These are phyloP conservation scores for Candida manassasensis DNA, from an alignment of 805 yeast genomes.

Conservation along the genomic window DNA sequence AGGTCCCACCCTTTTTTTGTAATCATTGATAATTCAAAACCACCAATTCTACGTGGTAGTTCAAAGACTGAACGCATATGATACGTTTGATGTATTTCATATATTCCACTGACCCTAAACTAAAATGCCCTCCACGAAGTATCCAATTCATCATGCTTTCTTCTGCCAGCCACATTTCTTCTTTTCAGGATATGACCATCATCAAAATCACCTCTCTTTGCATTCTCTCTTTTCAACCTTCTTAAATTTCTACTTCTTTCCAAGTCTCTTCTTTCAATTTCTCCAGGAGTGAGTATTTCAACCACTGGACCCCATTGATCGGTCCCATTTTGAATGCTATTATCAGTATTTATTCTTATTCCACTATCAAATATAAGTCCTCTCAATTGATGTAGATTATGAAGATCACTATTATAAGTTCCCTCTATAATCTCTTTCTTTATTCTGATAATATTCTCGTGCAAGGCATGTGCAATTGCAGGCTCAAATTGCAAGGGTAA, in stretches of 20 bases:
- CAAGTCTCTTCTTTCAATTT: conserved; percentile 89
- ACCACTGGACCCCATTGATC: conserved; percentile 84
- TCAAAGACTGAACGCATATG: too few species aligned
- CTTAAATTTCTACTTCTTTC: conserved; percentile 90
- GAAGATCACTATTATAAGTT: conserved; percentile 36
- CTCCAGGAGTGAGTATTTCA: conserved; percentile 84
- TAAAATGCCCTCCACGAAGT: conserved; percentile 12
- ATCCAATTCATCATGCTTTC: conserved; percentile 51
- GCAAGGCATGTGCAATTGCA: conserved; percentile 81
- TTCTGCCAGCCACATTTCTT: conserved; percentile 38
- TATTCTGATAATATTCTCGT: conserved; percentile 71
- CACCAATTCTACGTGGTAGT: too few species aligned
- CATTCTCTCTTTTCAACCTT: conserved; percentile 87
- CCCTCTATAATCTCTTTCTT: conserved; percentile 79
- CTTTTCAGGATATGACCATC: conserved; percentile 28
- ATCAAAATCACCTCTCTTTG: conserved; percentile 49
- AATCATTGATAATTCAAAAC: too few species aligned
- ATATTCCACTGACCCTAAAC: too few species aligned
- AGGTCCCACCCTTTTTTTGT: too few species aligned
- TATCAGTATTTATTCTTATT: conserved; percentile 47
- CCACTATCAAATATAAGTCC: conserved; percentile 42
- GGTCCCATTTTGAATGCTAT: conserved; percentile 71
- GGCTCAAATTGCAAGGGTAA: conserved; percentile 80
- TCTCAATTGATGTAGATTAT: conserved; percentile 37
- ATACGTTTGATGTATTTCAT: too few species aligned